Base-by-base conservation (phyloP, 2,329 filamentous ascomycete species). In the Alternaria alternata region DNA sequence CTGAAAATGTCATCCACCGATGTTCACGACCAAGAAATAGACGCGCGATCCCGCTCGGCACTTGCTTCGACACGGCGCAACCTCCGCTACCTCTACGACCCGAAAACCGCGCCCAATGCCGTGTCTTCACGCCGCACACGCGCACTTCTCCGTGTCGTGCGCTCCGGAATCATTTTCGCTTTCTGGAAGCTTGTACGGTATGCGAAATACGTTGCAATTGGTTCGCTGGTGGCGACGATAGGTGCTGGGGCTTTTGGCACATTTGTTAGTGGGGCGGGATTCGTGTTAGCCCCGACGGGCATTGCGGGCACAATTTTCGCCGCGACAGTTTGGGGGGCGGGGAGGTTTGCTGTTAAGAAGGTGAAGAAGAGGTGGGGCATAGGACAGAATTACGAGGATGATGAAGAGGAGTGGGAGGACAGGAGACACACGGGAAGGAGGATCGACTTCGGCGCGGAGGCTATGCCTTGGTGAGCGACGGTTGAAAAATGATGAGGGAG, bases 121-220 rank as follows among this genome's bases (percentile, higher is more conserved):
- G 74, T 78, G 18, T 64, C 68, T 6, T 75, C 70, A 9, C 71
- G 79, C 38, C 78, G 78, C 55, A 81, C 80, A 0, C 75, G 80
- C 60, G 73, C 78, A 12, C 54, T 80, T 44, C 75, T 82, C 14
- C 77, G 77, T 55, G 73, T 72, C 18, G 48, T 75, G 1, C 78
- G 79, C 51, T 81, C 80, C 47, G 61, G 76, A 30, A 44, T 75
- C 36, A 75, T 79, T 53, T 81, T 81, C 68, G 48, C 78, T 11
- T 81, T 81, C 68, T 82, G 80, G 80, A 74, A 78, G 20, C 61
- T 80, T 0, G 72, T 81, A 0, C 73, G 79, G 2, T 81, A 80
- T 51, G 80, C 79, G 22, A 82, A 81, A 58, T 82, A 81, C 51
- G 79, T 79, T 4, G 78, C 78, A 3, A 76, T 81, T 32, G 80